Evolutionary conservation across 176 grass and related monocot genomes (phyloP), one percentile per base, ranked within the genome.

Genomic region (Juncus inflexus): DNA sequence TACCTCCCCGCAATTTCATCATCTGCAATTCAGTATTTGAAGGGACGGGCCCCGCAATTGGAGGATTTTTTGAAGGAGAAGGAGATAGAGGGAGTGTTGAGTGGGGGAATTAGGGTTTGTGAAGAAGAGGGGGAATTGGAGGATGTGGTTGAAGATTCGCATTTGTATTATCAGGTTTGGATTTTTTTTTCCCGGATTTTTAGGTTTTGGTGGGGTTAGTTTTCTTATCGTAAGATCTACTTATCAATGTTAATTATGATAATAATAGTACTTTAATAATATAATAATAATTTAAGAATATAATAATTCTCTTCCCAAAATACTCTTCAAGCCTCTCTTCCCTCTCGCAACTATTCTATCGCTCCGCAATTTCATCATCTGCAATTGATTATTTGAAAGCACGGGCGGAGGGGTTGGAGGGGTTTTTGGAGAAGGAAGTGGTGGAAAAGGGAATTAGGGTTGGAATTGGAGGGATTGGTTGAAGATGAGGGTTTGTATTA

Each of bases 1-100:
- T 83, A 84, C n/a, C 83, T 99, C 51, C 94, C 94, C 67, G 79
- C 72, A 68, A 89, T 99, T 83, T 89, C 88, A 15, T 69, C 66
- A 11, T 78, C 75, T 56, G 79, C 87, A 42, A 63, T 92, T 47
- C 67, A 81, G 45, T 77, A 55, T 75, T 89, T 90, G 94, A 92
- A 84, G 78, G 92, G 81, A 65, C 74, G 55, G 79, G 88, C 62
- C 42, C 77, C 83, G 52, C 72, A 76, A 40, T 56, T 99, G 78
- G 88, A 89, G 52, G 70, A 82, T 57, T 89, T 92, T 37, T 74
- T 99, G 11, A 77, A 65, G 73, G 72, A 86, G 62, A 62, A 78
- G 12, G 77, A 72, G 40, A 68, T 77, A 74, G 56, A 75, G 58
- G 73, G 83, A 69, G 75, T 86, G 71, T 15, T 77, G 40, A 56